Evolutionary conservation across 2,329 filamentous ascomycete genomes (phyloP).

Genomic region (Verticillium tricorpus): DNA sequence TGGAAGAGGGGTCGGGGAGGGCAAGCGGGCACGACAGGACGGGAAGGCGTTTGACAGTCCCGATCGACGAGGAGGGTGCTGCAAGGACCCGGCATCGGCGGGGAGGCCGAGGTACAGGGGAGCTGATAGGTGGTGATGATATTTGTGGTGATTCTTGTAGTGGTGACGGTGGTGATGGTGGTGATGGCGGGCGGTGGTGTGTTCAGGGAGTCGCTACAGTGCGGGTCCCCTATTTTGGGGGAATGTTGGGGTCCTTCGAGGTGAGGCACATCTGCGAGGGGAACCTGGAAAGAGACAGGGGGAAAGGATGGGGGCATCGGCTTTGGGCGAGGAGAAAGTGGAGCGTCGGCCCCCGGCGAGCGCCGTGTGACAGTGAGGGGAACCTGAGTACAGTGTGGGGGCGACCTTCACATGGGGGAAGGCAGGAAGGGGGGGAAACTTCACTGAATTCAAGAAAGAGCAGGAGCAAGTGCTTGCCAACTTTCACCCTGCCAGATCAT

Average conservation of each 20-base stretch:
- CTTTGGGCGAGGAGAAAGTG: neutral
- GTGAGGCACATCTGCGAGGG: neutral
- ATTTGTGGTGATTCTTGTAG: too few relatives aligned
- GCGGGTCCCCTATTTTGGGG: too few relatives aligned
- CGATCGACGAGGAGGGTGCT: slow-evolving; percentile 7
- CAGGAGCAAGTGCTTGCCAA: neutral
- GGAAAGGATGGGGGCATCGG: neutral
- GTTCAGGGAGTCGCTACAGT: too few relatives aligned
- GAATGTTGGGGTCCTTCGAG: too few relatives aligned
- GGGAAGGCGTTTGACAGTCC: slow-evolving; percentile 6
- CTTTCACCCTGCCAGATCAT: neutral
- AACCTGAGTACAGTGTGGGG: neutral
- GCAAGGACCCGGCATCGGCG: slow-evolving; percentile 12
- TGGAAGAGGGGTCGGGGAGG: neutral
- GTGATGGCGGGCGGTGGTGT: too few relatives aligned
- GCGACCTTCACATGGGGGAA: neutral
- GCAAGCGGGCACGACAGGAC: neutral
- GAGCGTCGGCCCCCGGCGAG: slow-evolving; percentile 13
- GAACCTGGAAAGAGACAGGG: neutral
- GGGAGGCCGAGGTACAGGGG: neutral
- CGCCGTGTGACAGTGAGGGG: slow-evolving; percentile 11
- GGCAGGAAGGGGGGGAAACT: neutral
- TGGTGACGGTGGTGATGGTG: too few relatives aligned
- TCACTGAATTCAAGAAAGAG: neutral
- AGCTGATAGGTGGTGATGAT: neutral